A percentile compares a stretch with the other conserved stretches of the same genome.
These are phyloP conservation scores for Medicago truncatula DNA, from an alignment of 306 rosid genomes.

Conservation along the genomic window DNA sequence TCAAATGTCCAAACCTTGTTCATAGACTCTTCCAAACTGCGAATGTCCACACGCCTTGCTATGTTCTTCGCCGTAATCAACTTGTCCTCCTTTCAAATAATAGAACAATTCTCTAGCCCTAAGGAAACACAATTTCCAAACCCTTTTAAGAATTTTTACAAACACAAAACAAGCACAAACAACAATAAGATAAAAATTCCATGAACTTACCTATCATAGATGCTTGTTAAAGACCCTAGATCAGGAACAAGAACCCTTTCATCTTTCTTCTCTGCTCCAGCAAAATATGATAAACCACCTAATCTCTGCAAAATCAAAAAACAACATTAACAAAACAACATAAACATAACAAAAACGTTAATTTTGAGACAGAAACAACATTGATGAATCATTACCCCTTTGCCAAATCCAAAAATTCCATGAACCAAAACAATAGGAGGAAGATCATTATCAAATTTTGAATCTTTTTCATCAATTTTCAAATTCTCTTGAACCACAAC, in stretches of 20 bases:
- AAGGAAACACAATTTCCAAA: constrained; percentile 23
- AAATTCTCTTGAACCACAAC: constrained; percentile 39
- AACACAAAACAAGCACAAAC: background rate
- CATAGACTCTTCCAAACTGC: constrained; percentile 79
- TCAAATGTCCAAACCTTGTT: constrained; percentile 61
- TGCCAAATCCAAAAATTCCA: constrained; percentile 97
- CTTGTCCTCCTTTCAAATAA: constrained; percentile 93
- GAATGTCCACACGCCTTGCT: constrained; percentile 89
- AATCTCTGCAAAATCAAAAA: constrained; percentile 61
- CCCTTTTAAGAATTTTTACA: constrained; percentile 10
- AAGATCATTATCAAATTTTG: constrained; percentile 40
- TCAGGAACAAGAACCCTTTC: constrained; percentile 97
- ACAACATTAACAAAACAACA: constrained; percentile 8
- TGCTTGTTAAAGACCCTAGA: constrained; percentile 92
- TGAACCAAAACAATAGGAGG: constrained; percentile 96
- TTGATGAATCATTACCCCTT: constrained; percentile 62
- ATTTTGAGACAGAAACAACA: constrained; percentile 2
- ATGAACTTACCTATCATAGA: constrained; percentile 71
- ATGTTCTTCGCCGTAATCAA: constrained; percentile 93
- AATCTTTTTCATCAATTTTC: background rate
- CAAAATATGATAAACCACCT: constrained; percentile 90
- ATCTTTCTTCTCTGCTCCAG: constrained; percentile 97
- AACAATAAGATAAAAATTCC: background rate
- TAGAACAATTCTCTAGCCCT: constrained; percentile 98
- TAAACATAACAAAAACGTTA: background rate